A percentile compares a stretch with the other conserved stretches of the same genome.
Conservation (phyloP, 2,329 filamentous ascomycete genomes). For the Cordyceps cicadae region DNA sequence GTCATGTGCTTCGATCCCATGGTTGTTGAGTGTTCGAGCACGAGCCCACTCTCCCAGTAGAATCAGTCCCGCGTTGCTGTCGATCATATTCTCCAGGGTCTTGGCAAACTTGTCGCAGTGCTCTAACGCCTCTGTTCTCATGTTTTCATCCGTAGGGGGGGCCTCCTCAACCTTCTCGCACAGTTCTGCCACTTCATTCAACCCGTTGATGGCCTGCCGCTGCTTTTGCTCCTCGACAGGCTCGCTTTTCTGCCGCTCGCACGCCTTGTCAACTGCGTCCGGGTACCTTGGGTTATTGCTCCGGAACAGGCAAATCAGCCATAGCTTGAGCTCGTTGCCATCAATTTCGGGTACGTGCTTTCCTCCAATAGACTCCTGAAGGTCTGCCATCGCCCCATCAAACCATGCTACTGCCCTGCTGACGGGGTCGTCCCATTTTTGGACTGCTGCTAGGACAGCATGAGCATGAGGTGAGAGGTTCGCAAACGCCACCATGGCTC, state of each 20-base stretch:
- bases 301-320: neutral
- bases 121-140: neutral
- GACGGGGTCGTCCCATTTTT: neutral
- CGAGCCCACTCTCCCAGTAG: neutral
- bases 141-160: neutral
- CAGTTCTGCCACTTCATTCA: neutral
- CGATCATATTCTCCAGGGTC: neutral
- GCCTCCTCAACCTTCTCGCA: neutral
- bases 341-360: neutral
- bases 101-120: neutral
- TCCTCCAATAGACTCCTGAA: neutral
- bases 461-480: neutral
- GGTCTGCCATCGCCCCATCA: neutral
- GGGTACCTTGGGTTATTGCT: neutral
- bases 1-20: neutral
- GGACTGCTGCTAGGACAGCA: neutral
- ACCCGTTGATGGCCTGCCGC: neutral
- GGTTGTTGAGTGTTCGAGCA: neutral
- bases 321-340: neutral
- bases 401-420: neutral
- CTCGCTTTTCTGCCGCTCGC: neutral
- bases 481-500: neutral
- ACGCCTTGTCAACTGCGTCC: neutral
- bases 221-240: neutral
- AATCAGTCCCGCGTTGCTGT: neutral